Base-by-base conservation (phyloP, 768 basidiomycete species). In the Brasilioporus rufonigricans region DNA sequence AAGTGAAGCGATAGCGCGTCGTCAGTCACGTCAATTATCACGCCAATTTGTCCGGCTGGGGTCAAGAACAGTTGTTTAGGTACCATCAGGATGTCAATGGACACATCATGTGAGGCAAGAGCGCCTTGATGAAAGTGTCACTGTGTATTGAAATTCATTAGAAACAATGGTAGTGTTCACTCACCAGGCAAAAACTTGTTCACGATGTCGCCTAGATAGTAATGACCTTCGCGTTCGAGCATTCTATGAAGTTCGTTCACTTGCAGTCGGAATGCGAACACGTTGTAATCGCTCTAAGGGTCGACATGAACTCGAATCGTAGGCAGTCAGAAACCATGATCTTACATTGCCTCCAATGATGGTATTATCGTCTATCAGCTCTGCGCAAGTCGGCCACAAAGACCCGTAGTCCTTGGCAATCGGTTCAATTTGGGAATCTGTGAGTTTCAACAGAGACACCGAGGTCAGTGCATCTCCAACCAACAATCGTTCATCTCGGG, bases 391-490 rank as follows among this genome's bases (percentile, higher is more conserved):
- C 4, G 93, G 89, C 79, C 87, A 91, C 45, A 91, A 69, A 7
- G 91, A 83, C 0, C 82, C 78, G 68, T 86, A 90, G 67, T 96
- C 90, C 59, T 82, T 82, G 10, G 87, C 89, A 14, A 87, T 69
- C 31, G 79, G 77, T 32, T 76, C 67, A 5, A 88, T 65, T 56
- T 74, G 76, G 4, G 66, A 72, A 13, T 72, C 74, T 2, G 61
- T 56, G 48, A 87, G 68, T 52, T 79, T 78, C 31, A 95, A 73
- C 26, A 92, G 60, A 3, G 91, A 86, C 18, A 95, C 77, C 0
- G 92, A 93, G 65, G 82, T 84, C 26, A 95, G 80, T 9, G 86
- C 84, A 64, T 97, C 94, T 33, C 89, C 90, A n/a, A 85, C 79
- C 18, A 89, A 71, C 24, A 96, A 66, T 44, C 71, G 73, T 55